phyloP scores from a whole-genome alignment of 352 stramenopile species.

The Aphanomyces astaci region DNA sequence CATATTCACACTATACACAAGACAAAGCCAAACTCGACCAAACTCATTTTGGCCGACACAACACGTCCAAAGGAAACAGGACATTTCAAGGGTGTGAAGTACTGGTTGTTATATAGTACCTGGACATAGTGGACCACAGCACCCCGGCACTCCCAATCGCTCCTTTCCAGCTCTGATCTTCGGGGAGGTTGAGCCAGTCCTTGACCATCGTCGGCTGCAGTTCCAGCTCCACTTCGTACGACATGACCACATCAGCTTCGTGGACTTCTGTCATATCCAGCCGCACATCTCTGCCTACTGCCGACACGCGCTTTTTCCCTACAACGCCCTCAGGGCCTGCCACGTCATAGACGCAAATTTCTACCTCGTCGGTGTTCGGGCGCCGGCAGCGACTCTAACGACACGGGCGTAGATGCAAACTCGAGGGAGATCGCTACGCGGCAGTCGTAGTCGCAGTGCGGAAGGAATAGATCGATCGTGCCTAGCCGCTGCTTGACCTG shows the following conservation, averaged over 20 bases:
- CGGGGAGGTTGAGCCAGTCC: slow-evolving; percentile 65
- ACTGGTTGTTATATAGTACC: too few relatives aligned
- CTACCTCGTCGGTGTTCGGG: slow-evolving; percentile 13
- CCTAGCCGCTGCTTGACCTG: slow-evolving; percentile 78
- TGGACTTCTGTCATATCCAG: slow-evolving; percentile 77
- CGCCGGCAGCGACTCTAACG: slow-evolving; percentile 1
- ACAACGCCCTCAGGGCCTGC: slow-evolving; percentile 62
- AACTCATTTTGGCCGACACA: too few relatives aligned
- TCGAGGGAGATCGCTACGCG: slow-evolving; percentile 79
- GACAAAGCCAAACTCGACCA: too few relatives aligned
- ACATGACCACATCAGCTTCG: slow-evolving; percentile 57
- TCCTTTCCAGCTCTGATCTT: slow-evolving; percentile 67
- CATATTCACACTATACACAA: too few relatives aligned
- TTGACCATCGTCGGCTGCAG: slow-evolving; percentile 54
- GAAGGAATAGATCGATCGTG: slow-evolving; percentile 81
- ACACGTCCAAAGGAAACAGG: too few relatives aligned
- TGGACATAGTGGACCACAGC: slow-evolving; percentile 20
- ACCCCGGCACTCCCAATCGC: slow-evolving; percentile 29
- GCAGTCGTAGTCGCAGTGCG: slow-evolving; percentile 77
- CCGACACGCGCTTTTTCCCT: slow-evolving; percentile 70
- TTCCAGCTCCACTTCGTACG: slow-evolving; percentile 77
- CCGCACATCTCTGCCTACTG: slow-evolving; percentile 65
- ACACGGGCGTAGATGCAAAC: slow-evolving; percentile 32
- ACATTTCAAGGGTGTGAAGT: too few relatives aligned
- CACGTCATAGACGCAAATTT: slow-evolving; percentile 47